Conservation (phyloP, 257 asterid genomes). For the Nicotiana sylvestris region DNA sequence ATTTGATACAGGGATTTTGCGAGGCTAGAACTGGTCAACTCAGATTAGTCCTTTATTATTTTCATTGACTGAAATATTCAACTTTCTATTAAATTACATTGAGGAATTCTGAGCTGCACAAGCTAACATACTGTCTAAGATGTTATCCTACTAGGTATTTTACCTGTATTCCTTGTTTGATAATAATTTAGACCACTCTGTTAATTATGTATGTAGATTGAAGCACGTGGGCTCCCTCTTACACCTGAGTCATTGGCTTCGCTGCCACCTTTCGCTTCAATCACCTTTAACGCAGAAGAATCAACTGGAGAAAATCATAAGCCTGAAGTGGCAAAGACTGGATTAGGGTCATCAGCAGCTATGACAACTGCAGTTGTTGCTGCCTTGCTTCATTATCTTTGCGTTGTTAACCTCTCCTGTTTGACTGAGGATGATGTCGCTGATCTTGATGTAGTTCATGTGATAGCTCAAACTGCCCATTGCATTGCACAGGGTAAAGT, state of each 20-base stretch:
- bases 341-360: conserved; percentile 98
- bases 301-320: conserved; percentile 51
- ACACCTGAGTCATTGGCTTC: conserved; percentile 82
- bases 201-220: conserved; percentile 50
- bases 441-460: conserved; percentile 70
- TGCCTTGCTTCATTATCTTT: conserved; percentile 55
- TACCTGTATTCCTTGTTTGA: neutral
- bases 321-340: conserved; percentile 99
- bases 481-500: conserved; percentile 96
- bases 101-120: neutral
- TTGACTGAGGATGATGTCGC: conserved; percentile 15
- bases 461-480: conserved; percentile 91
- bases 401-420: conserved; percentile 68
- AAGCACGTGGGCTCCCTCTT: conserved; percentile 75
- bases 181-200: conserved; percentile 5
- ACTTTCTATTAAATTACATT: neutral
- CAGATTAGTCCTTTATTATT: neutral
- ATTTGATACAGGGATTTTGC: neutral
- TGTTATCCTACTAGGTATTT: neutral
- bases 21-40: neutral
- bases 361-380: conserved; percentile 96
- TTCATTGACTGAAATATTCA: neutral
- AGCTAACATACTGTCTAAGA: neutral
- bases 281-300: conserved; percentile 75
- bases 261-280: conserved; percentile 49